Evolutionary conservation across 2,329 filamentous ascomycete species (phyloP).

Genomic region (Aspergillus sp.): DNA sequence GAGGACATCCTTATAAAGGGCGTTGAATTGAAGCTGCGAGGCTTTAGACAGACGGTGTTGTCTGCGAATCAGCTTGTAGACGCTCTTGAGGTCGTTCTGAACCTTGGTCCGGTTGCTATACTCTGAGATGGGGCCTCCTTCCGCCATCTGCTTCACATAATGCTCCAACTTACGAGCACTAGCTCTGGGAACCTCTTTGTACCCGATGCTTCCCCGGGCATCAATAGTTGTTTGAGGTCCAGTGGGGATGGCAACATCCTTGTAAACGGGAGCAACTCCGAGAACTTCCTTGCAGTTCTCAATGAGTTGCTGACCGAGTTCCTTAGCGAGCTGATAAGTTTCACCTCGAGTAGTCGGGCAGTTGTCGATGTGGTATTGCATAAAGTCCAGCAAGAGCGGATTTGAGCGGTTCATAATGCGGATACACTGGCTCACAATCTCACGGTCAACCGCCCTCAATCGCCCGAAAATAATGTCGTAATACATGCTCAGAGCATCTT

Average conservation of each 20-base stretch:
- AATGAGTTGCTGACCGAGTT: slow-evolving; percentile 87
- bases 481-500: slow-evolving; percentile 97
- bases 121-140: slow-evolving; percentile 96
- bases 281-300: slow-evolving; percentile 96
- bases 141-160: slow-evolving; percentile 97
- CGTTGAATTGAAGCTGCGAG: slow-evolving; percentile 94
- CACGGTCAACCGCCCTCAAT: slow-evolving; percentile 85
- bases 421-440: slow-evolving; percentile 98
- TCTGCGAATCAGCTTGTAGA: slow-evolving; percentile 98
- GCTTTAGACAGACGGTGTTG: slow-evolving; percentile 97
- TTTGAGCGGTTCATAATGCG: slow-evolving; percentile 99
- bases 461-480: slow-evolving; percentile 98
- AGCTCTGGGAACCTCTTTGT: slow-evolving; percentile 77
- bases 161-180: slow-evolving; percentile 97
- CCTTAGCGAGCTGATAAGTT: slow-evolving; percentile 96
- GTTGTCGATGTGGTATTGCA: slow-evolving; percentile 99
- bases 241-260: slow-evolving; percentile 89
- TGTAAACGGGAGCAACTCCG: slow-evolving; percentile 79
- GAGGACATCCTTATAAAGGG: slow-evolving; percentile 87
- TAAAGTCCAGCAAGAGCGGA: slow-evolving; percentile 90
- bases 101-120: slow-evolving; percentile 98
- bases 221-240: slow-evolving; percentile 91
- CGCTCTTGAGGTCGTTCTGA: slow-evolving; percentile 86
- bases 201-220: slow-evolving; percentile 84
- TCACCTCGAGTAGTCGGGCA: slow-evolving; percentile 95